Percentiles rank a stretch among this genome's conserved stretches.
These are phyloP conservation scores for Phytophthora boehmeriae DNA, from an alignment of 352 stramenopile species.

Conservation along the genomic window DNA sequence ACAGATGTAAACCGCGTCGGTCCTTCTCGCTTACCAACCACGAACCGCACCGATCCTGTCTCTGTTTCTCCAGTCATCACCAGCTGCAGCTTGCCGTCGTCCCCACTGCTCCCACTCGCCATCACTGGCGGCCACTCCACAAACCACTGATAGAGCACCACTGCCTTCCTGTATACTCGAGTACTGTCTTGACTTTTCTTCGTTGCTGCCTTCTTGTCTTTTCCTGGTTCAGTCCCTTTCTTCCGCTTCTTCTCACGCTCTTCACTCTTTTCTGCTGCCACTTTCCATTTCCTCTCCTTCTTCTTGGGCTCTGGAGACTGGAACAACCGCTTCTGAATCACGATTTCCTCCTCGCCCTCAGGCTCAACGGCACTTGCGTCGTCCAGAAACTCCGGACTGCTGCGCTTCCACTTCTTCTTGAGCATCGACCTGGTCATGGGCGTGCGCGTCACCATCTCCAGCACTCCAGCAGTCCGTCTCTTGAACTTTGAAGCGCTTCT, in stretches of 20 bases:
- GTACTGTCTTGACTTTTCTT: not conserved
- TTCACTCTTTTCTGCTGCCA: not conserved
- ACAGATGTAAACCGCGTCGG: slow-evolving; percentile 47
- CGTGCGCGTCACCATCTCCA: slow-evolving; percentile 24
- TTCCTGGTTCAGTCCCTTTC: slow-evolving; percentile 1
- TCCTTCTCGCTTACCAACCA: slow-evolving; percentile 49
- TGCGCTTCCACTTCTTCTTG: slow-evolving; percentile 33
- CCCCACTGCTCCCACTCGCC: not conserved
- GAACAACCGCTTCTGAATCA: slow-evolving; percentile 48
- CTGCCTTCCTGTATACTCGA: slow-evolving; percentile 17
- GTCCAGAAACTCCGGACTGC: slow-evolving; percentile 27
- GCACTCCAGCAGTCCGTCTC: slow-evolving; percentile 12
- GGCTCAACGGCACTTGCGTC: slow-evolving; percentile 1
- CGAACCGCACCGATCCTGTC: slow-evolving; percentile 28
- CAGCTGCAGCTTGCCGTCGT: slow-evolving; percentile 25
- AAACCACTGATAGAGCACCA: slow-evolving; percentile 32
- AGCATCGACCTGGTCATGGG: slow-evolving; percentile 30
- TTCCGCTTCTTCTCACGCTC: not conserved
- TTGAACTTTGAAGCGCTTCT: slow-evolving; percentile 18
- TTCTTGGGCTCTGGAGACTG: slow-evolving; percentile 19
- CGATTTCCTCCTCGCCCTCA: slow-evolving; percentile 28
- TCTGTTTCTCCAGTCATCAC: slow-evolving; percentile 45
- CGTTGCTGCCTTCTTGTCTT: not conserved
- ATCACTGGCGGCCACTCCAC: slow-evolving; percentile 36
- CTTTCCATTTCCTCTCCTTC: slow-evolving; percentile 5